Conservation (phyloP, 1,284 basidiomycete species). For the Tylopilus sp. region DNA sequence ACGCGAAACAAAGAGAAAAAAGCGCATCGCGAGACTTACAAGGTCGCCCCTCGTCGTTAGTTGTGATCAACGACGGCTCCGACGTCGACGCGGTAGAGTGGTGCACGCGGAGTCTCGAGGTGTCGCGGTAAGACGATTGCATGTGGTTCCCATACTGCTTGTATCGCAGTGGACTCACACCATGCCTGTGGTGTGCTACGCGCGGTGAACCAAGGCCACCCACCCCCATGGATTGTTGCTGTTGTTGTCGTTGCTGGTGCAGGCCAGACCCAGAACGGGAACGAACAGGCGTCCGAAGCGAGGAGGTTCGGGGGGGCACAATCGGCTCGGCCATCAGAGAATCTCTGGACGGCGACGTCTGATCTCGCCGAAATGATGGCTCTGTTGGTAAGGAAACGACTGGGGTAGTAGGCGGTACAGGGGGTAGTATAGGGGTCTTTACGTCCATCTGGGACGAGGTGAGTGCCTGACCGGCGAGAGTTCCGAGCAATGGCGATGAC, state of each 20-base stretch:
- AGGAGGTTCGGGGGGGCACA: slow-evolving; percentile 55
- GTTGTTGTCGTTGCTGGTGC: slow-evolving; percentile 19
- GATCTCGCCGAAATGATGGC: slow-evolving; percentile 29
- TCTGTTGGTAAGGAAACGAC: slow-evolving; percentile 36
- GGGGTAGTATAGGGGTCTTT: slow-evolving; percentile 24
- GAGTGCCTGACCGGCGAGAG: slow-evolving; percentile 17
- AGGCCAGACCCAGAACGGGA: slow-evolving; percentile 39
- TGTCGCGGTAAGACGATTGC: slow-evolving; percentile 45
- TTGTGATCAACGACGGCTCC: slow-evolving; percentile 67
- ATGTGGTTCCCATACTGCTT: slow-evolving; percentile 34
- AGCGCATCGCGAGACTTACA: slow-evolving; percentile 38
- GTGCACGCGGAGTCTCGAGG: slow-evolving; percentile 52
- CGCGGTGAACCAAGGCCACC: slow-evolving; percentile 27
- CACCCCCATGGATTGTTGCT: slow-evolving; percentile 23
- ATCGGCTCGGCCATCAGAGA: slow-evolving; percentile 38
- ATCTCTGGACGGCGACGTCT: slow-evolving; percentile 18
- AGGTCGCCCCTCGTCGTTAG: slow-evolving; percentile 43
- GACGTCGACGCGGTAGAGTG: slow-evolving; percentile 71
- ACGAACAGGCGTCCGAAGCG: slow-evolving; percentile 44
- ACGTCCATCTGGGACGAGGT: slow-evolving; percentile 13
- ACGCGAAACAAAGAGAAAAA: slow-evolving; percentile 6
- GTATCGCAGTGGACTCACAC: slow-evolving; percentile 41
- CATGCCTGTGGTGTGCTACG: slow-evolving; percentile 32
- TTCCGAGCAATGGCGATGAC: slow-evolving; percentile 25
- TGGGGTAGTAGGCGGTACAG: slow-evolving; percentile 28